A percentile compares a stretch with the other conserved stretches of the same genome.
Conservation (phyloP, 192 early-diverging fungal genomes). For the Irineochytrium annulatum region DNA sequence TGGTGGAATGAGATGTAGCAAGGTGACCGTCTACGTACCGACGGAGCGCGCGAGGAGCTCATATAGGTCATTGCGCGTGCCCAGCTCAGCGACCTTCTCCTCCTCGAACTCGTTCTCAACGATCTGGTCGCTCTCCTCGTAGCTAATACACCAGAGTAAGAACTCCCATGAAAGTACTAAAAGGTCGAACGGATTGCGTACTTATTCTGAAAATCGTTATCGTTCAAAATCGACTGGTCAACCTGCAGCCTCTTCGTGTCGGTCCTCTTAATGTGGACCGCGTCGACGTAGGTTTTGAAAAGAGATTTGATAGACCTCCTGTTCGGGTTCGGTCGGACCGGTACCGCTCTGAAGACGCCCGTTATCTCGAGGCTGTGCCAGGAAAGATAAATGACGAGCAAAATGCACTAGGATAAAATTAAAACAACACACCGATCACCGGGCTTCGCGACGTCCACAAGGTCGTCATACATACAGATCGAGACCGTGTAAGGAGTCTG, state of each 20-base stretch:
- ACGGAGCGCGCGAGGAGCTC: conserved; percentile 79
- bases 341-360: conserved; percentile 88
- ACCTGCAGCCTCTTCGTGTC: conserved; percentile 68
- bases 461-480: conserved; percentile 84
- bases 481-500: conserved; percentile 98
- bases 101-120: conserved; percentile 49
- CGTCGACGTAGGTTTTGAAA: conserved; percentile 93
- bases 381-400: neutral
- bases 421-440: conserved; percentile 68
- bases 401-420: neutral
- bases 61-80: conserved; percentile 68
- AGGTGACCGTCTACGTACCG: neutral
- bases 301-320: conserved; percentile 83
- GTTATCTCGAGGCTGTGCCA: conserved; percentile 78
- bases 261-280: conserved; percentile 84
- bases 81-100: conserved; percentile 59
- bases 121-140: conserved; percentile 24
- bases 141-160: conserved; percentile 4
- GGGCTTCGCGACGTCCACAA: conserved; percentile 88
- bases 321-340: conserved; percentile 86
- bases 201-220: conserved; percentile 54
- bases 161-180: conserved; percentile 7
- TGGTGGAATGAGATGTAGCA: conserved; percentile 10
- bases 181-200: conserved; percentile 20
- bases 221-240: conserved; percentile 42